Evolutionary conservation across 2,329 filamentous ascomycete species (phyloP), one percentile per base, ranked within the genome.

Genomic region (Fusarium foetens): DNA sequence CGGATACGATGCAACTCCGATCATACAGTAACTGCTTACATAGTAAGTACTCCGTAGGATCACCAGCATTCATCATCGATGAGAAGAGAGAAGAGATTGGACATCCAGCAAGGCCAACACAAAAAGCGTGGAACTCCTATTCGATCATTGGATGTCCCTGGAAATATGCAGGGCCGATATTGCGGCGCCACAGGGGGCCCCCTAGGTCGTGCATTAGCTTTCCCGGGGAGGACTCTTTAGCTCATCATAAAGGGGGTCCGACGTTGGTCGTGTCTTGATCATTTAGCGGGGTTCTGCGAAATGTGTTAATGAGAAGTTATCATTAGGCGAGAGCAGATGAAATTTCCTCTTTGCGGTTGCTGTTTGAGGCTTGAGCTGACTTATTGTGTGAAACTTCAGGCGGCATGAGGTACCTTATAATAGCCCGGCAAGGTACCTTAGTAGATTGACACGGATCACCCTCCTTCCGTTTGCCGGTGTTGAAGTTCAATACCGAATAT

Each of bases 11-110:
- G 63, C 21, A n/a, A 42, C 31, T 58, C n/a, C 45, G 67, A 58
- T 36, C 65, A 62, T 60, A 36, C 49, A 21, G n/a, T 14, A 23
- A 31, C 46, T 51, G 12, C 45, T 51, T 17, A 25, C n/a, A 35
- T 19, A 8, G 29, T 9, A n/a, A n/a, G 25, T 31, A 29, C 45
- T 31, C 27, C 19, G 33, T 53, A 63, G 58, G 73, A 70, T 70
- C 70, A 66, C 57, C 70, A 48, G 69, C 13, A 63, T 59, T 41
- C 59, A 55, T 52, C 33, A 51, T 42, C 19, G 35, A 66, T 19
- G 62, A 42, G 38, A 43, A 36, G 64, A 64, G 29, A 48, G 73
- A 74, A 72, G 75, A 77, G 70, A 77, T 77, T 77, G 60, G 71
- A 71, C 46, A 46, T 57, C 46, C 57, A 66, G 65, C 33, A 45